phyloP scores from a whole-genome alignment of 2,329 filamentous ascomycete genomes.

The Colletotrichum sp. region DNA sequence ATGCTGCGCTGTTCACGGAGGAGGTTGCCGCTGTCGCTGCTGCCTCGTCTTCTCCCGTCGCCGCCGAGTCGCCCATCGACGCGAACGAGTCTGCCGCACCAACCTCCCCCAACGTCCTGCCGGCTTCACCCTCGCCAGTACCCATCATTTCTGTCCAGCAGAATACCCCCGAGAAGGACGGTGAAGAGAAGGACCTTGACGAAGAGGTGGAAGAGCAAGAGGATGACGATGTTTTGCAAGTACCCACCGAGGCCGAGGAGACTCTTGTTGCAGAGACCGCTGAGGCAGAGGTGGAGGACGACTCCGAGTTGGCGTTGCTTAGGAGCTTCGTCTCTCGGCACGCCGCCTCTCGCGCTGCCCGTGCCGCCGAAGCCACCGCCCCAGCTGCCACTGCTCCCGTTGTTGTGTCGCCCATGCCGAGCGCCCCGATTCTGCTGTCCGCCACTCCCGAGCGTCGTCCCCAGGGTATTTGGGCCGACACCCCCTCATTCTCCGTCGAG shows the following conservation, averaged over 20 bases:
- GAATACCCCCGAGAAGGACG: not conserved
- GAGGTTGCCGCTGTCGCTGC: not conserved
- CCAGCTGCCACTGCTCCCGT: not conserved
- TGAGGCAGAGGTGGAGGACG: not conserved
- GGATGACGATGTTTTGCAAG: not conserved
- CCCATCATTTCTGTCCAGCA: not conserved
- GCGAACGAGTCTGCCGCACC: not conserved
- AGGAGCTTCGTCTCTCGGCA: constrained; percentile 9
- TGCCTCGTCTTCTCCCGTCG: not conserved
- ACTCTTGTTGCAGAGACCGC: not conserved
- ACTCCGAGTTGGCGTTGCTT: constrained; percentile 2
- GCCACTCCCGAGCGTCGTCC: constrained; percentile 4
- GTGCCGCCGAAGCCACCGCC: constrained; percentile 27
- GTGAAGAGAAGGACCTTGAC: not conserved
- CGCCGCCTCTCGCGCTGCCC: constrained; percentile 35
- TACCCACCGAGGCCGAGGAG: not conserved
- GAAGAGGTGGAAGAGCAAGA: not conserved
- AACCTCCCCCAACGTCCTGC: not conserved
- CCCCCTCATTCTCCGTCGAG: not conserved
- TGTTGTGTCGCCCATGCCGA: not conserved
- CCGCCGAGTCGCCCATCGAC: not conserved
- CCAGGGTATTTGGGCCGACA: not conserved
- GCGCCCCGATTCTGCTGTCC: not conserved
- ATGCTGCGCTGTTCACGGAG: not conserved
- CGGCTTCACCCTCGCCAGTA: not conserved